Evolutionary conservation across 352 stramenopile genomes (phyloP), one percentile per base, ranked within the genome.

Genomic region (Phytophthora uliginosa): DNA sequence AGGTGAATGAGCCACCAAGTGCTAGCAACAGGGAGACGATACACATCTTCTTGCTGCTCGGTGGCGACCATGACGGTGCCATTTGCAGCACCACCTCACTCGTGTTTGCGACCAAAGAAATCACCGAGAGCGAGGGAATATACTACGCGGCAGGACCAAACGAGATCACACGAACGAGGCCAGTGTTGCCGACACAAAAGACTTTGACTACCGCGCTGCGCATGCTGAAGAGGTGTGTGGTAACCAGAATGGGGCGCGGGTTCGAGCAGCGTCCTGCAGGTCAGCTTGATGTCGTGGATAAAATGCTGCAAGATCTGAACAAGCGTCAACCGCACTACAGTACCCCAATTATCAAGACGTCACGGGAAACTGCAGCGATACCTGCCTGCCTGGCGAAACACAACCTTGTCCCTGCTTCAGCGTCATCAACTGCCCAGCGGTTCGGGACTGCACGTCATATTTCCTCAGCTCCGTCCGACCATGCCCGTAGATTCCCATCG

Each of bases 1-100:
- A 69, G 48, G 38, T 73, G 18, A 26, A 66, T 48, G 28, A 68
- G 15, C 40, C 61, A 7, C 42, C 22, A 40, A 63, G 8, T 52
- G 15, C 24, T 34, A 71, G 3, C 1, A 70, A 58, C n/a, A 50
- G 26, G 13, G 67, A 59, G 34, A 71, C 5, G 24, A 47, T 83
- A 20, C 45, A 34, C 0, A 54, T 81, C 15, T 83, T 81, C 59
- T 60, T 83, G 45, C 59, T 82, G 4, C 72, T 81, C 4, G 78
- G 78, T 52, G 78, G 75, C 18, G 75, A 85, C 0, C 78, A 85
- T 22, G 78, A 85, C 24, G 78, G 78, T 15, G 72, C 75, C 12
- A 81, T 85, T 18, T 80, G 45, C 59, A 83, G 56, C 38, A 60
- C 59, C 3, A 26, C 74, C 7, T 61, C 71, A 17, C 60, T 85